These are phyloP conservation scores for Apiospora arundinis DNA, from an alignment of 2,329 filamentous ascomycete species.

Conservation along the genomic window DNA sequence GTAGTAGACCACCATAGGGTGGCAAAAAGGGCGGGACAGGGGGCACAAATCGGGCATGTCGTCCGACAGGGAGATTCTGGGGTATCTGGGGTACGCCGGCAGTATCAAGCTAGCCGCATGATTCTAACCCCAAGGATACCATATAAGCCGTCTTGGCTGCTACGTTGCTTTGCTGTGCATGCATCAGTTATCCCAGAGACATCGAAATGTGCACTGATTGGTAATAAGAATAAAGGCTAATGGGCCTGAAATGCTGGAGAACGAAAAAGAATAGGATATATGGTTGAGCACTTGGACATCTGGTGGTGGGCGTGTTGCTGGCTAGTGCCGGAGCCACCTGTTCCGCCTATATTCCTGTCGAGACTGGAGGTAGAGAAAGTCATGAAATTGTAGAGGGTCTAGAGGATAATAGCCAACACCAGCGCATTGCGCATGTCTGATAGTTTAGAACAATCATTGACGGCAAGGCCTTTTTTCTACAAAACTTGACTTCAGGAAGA, in stretches of 20 bases:
- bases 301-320: background rate
- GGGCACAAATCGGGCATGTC: background rate
- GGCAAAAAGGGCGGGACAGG: background rate
- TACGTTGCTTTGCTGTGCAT: background rate
- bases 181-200: background rate
- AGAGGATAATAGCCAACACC: background rate
- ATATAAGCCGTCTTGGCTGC: conserved; percentile 4
- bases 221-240: background rate
- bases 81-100: background rate
- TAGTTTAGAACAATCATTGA: background rate
- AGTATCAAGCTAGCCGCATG: background rate
- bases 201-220: background rate
- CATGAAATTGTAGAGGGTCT: background rate
- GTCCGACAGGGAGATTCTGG: background rate
- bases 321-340: background rate
- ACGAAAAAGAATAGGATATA: background rate
- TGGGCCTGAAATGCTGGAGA: background rate
- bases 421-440: too few species aligned
- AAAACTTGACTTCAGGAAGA: background rate
- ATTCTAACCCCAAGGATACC: background rate
- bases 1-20: background rate
- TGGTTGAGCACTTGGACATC: background rate
- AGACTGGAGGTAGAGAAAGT: background rate
- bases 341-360: background rate
- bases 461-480: background rate